Evolutionary conservation across 2,329 filamentous ascomycete species (phyloP), one percentile per base, ranked within the genome.

Genomic region (Penicillium psychrosexuale): DNA sequence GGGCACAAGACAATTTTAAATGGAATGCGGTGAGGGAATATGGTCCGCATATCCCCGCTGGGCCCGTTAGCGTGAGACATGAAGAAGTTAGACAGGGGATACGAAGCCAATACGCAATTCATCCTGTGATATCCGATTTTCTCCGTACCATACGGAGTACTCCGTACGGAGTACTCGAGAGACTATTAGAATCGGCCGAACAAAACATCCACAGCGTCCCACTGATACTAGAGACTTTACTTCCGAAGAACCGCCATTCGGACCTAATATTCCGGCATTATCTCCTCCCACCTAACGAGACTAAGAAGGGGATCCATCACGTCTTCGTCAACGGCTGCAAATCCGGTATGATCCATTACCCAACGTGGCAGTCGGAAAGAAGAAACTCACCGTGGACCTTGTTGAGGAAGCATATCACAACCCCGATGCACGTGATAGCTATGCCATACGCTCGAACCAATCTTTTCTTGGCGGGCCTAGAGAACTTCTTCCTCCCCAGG

Each of bases 401-500:
- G 42, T 68, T 66, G 27, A 68, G 51, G 11, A 69, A 43, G 42
- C 61, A 64, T 3, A 61, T 66, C 7, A 62, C 53, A 11, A 64
- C 45, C 1, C 69, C 68, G n/a, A 63, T 59, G 3, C 55, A 45
- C 1, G 59, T 50, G 8, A 69, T 37, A 5, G 59, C 51, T 4
- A 53, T 43, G 0, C 56, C 56, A 72, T 17, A 69, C 59, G 8
- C 64, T 44, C 15, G 60, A 56, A 3, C 62, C 66, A 2, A 50
- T 45, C 2, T 58, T 34, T 5, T 58, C 61, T 11, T 40, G 12
- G 17, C 60, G 64, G 0, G 60, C 61, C 65, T 65, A 70, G 1
- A 63, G 57, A 22, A 70, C 66, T 2, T 62, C 55, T 17, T 64
- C 56, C 9, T 70, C 59, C 8, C 69, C 69, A 0, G 69, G 64